Evolutionary conservation across 345 rosid species (phyloP).

Genomic region (Ceriops tagal): DNA sequence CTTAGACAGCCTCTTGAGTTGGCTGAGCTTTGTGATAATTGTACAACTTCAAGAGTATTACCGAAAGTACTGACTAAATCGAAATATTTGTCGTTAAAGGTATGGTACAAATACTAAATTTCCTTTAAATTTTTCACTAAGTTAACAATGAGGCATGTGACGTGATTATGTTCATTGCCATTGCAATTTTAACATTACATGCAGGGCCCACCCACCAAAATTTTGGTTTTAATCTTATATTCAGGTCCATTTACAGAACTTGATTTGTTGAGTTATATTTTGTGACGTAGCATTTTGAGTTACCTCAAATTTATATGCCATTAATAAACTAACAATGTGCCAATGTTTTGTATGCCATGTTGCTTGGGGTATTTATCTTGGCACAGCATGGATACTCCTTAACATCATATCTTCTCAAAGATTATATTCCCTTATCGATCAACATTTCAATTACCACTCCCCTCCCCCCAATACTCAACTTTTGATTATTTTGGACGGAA

Average conservation of each 20-base stretch:
- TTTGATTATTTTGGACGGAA: background rate
- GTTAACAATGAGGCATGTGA: background rate
- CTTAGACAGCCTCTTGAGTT: too few species aligned
- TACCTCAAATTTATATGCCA: too few species aligned
- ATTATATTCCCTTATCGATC: background rate
- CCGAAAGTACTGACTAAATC: background rate
- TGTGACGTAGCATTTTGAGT: too few species aligned
- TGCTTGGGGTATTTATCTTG: background rate
- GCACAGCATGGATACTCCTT: background rate
- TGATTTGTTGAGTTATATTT: too few species aligned
- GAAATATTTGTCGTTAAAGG: too few species aligned
- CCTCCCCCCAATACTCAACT: background rate
- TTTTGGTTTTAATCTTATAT: too few species aligned
- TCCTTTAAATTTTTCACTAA: background rate
- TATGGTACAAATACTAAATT: too few species aligned
- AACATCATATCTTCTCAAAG: slow-evolving; percentile 5
- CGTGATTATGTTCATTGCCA: too few species aligned
- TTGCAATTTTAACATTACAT: too few species aligned
- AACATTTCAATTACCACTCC: background rate
- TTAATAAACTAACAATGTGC: background rate
- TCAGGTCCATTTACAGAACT: too few species aligned
- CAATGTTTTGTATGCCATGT: background rate
- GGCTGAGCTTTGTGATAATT: background rate
- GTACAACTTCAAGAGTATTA: background rate
- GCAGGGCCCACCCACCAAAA: too few species aligned